Base-by-base conservation (phyloP, 257 asterid species). In the Salvia miltiorrhiza region DNA sequence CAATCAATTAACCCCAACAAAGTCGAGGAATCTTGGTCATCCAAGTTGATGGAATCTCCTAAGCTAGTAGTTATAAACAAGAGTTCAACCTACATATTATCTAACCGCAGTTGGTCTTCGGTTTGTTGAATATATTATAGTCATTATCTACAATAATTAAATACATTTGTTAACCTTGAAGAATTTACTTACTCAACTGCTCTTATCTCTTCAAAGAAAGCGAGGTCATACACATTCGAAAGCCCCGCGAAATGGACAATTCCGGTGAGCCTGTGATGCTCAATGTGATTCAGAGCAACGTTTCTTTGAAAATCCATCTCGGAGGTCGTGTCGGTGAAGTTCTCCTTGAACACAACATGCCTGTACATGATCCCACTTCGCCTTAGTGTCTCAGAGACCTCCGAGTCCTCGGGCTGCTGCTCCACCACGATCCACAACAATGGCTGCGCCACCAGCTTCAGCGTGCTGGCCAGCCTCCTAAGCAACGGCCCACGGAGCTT, bases 291-390 rank as follows among this genome's bases (percentile, higher is more conserved):
- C 35, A 94, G 85, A 17, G 97, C 99, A 32, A 86, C 73, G 35
- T 90, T 91, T 67, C 95, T 86, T 76, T 88, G 96, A 70, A 88
- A 79, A 85, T 90, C 96, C 90, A 86, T 79, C 83, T 88, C 96
- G 9, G 83, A 77, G 41, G 20, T 62, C 6, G 66, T 59, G 58
- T 81, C 87, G 4, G 96, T 88, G 59, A 89, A 83, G 47, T 88
- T 90, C 88, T 93, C 96, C 80, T 87, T 93, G 72, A 77, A 88
- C 54, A 86, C 93, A 60, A 93, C 77, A 57, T 93, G 97, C 63
- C 97, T 88, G 57, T 83, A 90, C 97, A 93, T 93, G 41, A 88
- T 87, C 21, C 96, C 93, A 0, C 93, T 88, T 60, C 66, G 76
- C 65, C 97, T 71, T 4, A 93, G 75, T 44, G 90, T 77, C 85